Percentiles rank a stretch among this genome's conserved stretches.
phyloP scores from a whole-genome alignment of 2,329 filamentous ascomycete species.

The Trichocomaceae sp. region DNA sequence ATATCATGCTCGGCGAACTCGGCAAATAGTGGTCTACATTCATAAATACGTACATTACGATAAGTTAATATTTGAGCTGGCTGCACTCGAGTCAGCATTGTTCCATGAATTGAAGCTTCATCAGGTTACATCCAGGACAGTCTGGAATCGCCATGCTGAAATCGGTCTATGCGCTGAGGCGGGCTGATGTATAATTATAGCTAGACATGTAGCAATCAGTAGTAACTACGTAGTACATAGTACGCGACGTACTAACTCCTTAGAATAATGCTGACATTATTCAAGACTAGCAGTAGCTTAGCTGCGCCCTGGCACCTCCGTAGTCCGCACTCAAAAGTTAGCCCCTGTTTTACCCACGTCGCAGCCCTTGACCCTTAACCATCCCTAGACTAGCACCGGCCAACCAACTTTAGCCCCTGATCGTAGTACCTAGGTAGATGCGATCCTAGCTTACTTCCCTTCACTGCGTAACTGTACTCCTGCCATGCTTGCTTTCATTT shows the following conservation, averaged over 20 bases:
- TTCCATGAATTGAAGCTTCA: not conserved
- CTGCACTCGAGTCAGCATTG: not conserved
- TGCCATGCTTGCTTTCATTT: not conserved
- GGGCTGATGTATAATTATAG: too few relatives aligned
- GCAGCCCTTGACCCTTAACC: not conserved
- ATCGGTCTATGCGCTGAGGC: too few relatives aligned
- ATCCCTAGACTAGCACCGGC: not conserved
- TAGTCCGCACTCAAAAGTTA: too few relatives aligned
- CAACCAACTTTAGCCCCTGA: not conserved
- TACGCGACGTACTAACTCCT: not conserved
- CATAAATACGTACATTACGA: not conserved
- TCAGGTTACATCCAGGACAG: not conserved
- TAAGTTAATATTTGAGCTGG: not conserved
- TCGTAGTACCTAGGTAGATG: too few relatives aligned
- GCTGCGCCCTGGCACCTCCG: not conserved
- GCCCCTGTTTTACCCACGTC: not conserved
- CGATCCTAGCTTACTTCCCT: not conserved
- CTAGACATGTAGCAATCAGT: not conserved
- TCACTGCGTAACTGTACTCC: not conserved
- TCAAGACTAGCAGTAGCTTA: too few relatives aligned
- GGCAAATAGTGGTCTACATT: conserved; percentile 46
- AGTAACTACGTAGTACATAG: not conserved
- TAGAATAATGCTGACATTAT: too few relatives aligned
- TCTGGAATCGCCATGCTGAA: too few relatives aligned
- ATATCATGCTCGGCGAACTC: conserved; percentile 74